Percentiles rank a stretch among this genome's conserved stretches.
phyloP scores from a whole-genome alignment of 2,329 filamentous ascomycete genomes.

The Diaporthe nobilis region DNA sequence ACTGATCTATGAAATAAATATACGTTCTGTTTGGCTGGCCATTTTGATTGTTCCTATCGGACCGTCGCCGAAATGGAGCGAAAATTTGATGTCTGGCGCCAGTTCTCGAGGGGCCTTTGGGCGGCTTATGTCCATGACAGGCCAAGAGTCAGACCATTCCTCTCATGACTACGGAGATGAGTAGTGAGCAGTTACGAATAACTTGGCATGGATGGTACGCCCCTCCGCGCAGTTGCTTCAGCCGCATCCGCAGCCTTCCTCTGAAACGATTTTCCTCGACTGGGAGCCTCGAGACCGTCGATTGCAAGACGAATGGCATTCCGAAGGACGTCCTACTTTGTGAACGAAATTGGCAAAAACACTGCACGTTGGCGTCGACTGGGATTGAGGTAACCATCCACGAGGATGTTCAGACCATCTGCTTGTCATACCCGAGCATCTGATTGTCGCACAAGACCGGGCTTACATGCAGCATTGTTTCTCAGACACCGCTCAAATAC shows the following conservation, averaged over 20 bases:
- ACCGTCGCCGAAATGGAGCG: constrained; percentile 29
- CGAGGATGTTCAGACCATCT: neutral
- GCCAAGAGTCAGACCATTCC: constrained; percentile 36
- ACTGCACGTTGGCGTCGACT: neutral
- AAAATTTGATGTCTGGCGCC: constrained; percentile 22
- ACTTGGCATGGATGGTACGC: neutral
- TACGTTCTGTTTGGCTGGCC: neutral
- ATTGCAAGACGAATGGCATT: neutral
- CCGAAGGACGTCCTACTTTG: neutral
- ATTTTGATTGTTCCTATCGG: neutral
- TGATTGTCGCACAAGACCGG: neutral
- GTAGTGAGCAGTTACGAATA: constrained; percentile 23
- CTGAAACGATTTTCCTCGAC: neutral
- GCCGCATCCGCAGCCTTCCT: neutral
- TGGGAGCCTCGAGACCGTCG: neutral
- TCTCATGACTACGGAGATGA: constrained; percentile 36
- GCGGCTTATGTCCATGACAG: neutral
- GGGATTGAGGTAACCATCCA: no score
- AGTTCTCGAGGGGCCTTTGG: neutral
- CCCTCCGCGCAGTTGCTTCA: neutral
- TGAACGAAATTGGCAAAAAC: neutral
- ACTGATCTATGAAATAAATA: neutral
- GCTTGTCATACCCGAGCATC: neutral
- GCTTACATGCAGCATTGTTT: neutral
- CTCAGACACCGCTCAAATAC: neutral